Conservation (phyloP, 306 rosid genomes). For the Echinosophora koreensis region DNA sequence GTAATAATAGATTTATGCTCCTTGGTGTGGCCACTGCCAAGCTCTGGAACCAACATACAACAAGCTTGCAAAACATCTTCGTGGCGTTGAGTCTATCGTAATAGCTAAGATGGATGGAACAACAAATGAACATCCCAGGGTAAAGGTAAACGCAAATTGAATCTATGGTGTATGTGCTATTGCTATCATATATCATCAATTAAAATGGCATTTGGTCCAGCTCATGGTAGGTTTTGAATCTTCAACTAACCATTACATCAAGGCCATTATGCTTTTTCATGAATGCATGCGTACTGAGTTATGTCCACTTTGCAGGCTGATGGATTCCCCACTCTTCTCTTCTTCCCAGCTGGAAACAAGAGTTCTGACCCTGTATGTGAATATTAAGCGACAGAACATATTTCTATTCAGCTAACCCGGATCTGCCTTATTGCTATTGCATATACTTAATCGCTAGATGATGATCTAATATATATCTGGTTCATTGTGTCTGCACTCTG, state of each 20-base stretch:
- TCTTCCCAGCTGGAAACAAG: constrained; percentile 61
- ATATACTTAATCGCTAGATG: neutral
- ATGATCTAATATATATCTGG: constrained; percentile 31
- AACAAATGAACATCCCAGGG: constrained; percentile 98
- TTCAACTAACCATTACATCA: constrained; percentile 20
- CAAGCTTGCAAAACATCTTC: constrained; percentile 95
- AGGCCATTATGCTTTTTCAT: constrained; percentile 23
- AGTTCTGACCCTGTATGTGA: constrained; percentile 58
- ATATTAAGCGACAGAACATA: neutral
- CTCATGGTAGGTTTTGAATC: constrained; percentile 5
- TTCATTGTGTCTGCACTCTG: constrained; percentile 56
- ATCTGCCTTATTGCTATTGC: neutral
- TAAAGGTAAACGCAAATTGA: constrained; percentile 66
- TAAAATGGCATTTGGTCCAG: constrained; percentile 37
- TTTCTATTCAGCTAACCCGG: neutral
- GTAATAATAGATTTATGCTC: constrained; percentile 83
- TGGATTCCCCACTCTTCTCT: constrained; percentile 60
- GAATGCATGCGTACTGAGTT: constrained; percentile 13
- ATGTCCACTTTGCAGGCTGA: constrained; percentile 52
- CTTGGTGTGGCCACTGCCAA: constrained; percentile 99
- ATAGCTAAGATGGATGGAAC: constrained; percentile 99
- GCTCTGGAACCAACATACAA: constrained; percentile 92
- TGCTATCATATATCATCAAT: constrained; percentile 28
- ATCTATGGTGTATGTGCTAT: constrained; percentile 48
- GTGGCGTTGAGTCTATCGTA: constrained; percentile 80